phyloP scores from a whole-genome alignment of 495 filamentous ascomycete species.

The Choiromyces venosus region DNA sequence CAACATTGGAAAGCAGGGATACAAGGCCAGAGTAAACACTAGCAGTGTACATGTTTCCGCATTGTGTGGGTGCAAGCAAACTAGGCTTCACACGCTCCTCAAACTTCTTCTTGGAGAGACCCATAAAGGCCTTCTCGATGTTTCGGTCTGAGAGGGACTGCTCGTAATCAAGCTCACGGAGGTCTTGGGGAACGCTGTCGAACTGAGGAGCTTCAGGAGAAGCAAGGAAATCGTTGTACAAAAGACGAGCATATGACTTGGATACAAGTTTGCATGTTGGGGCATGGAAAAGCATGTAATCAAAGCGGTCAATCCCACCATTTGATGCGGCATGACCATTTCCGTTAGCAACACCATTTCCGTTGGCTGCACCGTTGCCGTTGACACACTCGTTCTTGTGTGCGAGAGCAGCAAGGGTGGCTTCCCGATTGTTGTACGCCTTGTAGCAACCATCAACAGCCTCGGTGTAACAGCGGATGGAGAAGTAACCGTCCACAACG shows the following conservation, averaged over 20 bases:
- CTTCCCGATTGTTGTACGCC: constrained; percentile 82
- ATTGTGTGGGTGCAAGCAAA: constrained; percentile 84
- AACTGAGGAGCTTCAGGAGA: constrained; percentile 74
- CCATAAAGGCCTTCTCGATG: constrained; percentile 97
- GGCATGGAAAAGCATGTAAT: constrained; percentile 92
- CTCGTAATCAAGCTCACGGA: constrained; percentile 77
- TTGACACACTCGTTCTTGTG: constrained; percentile 49
- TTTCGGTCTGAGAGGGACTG: constrained; percentile 84
- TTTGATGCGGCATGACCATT: constrained; percentile 51
- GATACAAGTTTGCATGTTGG: constrained; percentile 96
- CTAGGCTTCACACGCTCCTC: constrained; percentile 76
- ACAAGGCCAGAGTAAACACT: constrained; percentile 85
- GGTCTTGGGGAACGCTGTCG: constrained; percentile 75
- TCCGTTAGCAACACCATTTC: constrained; percentile 47
- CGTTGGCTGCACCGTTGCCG: constrained; percentile 51
- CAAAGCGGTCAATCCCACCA: constrained; percentile 82
- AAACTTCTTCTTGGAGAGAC: constrained; percentile 90
- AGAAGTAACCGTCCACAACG: constrained; percentile 92
- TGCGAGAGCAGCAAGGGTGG: constrained; percentile 50
- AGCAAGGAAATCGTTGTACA: constrained; percentile 92
- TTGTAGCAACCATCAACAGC: constrained; percentile 95
- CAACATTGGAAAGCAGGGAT: constrained; percentile 67
- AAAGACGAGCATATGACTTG: constrained; percentile 88
- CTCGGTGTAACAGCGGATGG: constrained; percentile 89
- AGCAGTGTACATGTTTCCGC: constrained; percentile 98